These are phyloP conservation scores for Aspergillus sp. DNA, from an alignment of 2,329 filamentous ascomycete species.

Conservation along the genomic window DNA sequence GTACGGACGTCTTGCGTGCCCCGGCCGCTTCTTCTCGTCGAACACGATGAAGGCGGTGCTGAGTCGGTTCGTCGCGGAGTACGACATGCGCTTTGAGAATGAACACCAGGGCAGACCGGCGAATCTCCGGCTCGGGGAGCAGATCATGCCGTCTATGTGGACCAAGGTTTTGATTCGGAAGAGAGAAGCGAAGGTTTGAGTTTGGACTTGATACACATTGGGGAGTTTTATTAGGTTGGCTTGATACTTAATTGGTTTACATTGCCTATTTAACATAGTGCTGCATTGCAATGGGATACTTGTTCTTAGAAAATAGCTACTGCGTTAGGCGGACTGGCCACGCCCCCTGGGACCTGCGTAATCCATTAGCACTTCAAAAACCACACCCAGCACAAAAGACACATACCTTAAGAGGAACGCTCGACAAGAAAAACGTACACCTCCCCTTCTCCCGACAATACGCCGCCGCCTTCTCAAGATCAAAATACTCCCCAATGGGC, in stretches of 20 bases:
- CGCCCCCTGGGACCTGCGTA: constrained; percentile 42
- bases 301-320: constrained; percentile 46
- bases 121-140: constrained; percentile 28
- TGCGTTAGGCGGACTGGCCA: constrained; percentile 47
- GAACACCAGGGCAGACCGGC: constrained; percentile 14
- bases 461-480: constrained; percentile 41
- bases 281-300: neutral
- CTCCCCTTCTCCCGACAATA: constrained; percentile 37
- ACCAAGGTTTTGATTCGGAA: constrained; percentile 23
- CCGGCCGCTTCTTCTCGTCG: constrained; percentile 24
- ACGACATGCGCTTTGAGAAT: constrained; percentile 28
- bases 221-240: neutral
- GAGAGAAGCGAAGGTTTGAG: constrained; percentile 7
- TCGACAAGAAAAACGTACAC: constrained; percentile 51
- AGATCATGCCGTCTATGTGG: constrained; percentile 25
- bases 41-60: constrained; percentile 26
- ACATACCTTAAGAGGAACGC: constrained; percentile 46
- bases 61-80: constrained; percentile 27
- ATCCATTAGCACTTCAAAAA: neutral
- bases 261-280: neutral
- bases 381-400: neutral
- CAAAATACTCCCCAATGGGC: constrained; percentile 47
- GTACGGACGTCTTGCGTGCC: constrained; percentile 24
- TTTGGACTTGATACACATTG: neutral
- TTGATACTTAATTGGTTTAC: neutral